These are phyloP conservation scores for Daldinia decipiens DNA, from an alignment of 495 filamentous ascomycete species.

Conservation along the genomic window DNA sequence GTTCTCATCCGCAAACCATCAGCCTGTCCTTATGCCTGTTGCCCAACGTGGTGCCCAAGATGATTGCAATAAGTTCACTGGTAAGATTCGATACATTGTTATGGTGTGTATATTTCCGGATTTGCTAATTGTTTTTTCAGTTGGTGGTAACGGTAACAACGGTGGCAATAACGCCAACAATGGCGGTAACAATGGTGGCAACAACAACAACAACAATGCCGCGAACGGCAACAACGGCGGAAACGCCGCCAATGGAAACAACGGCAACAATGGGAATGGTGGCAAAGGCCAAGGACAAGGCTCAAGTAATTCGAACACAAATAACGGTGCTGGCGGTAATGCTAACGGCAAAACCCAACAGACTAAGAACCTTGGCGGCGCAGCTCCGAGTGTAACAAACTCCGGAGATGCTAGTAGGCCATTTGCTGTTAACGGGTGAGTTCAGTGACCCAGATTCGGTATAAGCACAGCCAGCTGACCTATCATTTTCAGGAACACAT, in stretches of 20 bases:
- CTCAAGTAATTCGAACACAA: conserved; percentile 42
- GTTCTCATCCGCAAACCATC: conserved; percentile 74
- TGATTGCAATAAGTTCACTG: conserved; percentile 74
- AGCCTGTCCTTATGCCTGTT: conserved; percentile 81
- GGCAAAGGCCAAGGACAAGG: conserved; percentile 6
- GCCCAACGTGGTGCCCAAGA: conserved; percentile 79
- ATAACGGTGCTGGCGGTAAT: conserved; percentile 31
- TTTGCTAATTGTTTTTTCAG: conserved; percentile 25
- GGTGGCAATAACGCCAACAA: conserved; percentile 16
- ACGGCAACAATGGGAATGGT: neutral
- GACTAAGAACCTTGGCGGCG: conserved; percentile 52
- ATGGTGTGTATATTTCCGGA: neutral
- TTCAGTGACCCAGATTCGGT: neutral
- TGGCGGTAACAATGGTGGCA: conserved; percentile 27
- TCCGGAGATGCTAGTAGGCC: conserved; percentile 56
- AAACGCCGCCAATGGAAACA: conserved; percentile 17
- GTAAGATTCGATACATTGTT: conserved; percentile 40
- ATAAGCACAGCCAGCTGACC: conserved; percentile 16
- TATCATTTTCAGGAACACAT: conserved; percentile 53
- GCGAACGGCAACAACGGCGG: conserved; percentile 34
- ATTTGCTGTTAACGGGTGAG: conserved; percentile 59
- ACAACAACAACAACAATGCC: conserved; percentile 30
- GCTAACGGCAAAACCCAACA: conserved; percentile 40
- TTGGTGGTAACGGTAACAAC: conserved; percentile 40
- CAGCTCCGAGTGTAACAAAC: conserved; percentile 50